Conservation (phyloP, 768 basidiomycete species). For the Leccinum olivaceopallidum region DNA sequence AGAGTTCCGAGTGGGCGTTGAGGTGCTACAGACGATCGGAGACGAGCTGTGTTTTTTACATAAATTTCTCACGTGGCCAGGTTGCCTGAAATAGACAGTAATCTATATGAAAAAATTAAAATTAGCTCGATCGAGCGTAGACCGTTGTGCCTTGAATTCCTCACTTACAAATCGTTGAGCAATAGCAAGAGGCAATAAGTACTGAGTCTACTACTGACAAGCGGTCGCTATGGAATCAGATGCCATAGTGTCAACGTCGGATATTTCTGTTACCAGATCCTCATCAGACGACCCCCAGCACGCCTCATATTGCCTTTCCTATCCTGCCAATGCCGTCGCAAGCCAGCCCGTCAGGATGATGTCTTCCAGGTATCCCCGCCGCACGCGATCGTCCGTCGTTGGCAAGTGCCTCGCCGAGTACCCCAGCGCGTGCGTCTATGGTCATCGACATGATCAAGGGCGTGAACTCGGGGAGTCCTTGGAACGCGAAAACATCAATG, state of each 20-base stretch:
- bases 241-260: neutral
- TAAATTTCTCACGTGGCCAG: too few relatives aligned
- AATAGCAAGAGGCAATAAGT: neutral
- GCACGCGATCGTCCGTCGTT: constrained; percentile 39
- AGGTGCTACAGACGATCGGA: too few relatives aligned
- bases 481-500: constrained; percentile 23
- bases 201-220: too few relatives aligned
- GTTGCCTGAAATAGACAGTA: too few relatives aligned
- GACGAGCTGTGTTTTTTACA: too few relatives aligned
- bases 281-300: constrained; percentile 4
- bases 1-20: too few relatives aligned
- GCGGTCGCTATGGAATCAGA: neutral
- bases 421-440: constrained; percentile 43
- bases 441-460: constrained; percentile 47
- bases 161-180: too few relatives aligned
- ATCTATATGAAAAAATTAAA: too few relatives aligned
- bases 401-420: constrained; percentile 46
- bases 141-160: too few relatives aligned
- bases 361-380: constrained; percentile 26
- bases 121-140: too few relatives aligned
- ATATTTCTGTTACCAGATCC: neutral
- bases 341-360: constrained; percentile 30
- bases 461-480: constrained; percentile 93
- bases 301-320: constrained; percentile 27
- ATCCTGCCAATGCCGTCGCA: constrained; percentile 46